Percentiles rank a stretch among this genome's conserved stretches.
Conservation (phyloP, 805 yeast genomes). For the Maudiozyma bulderi region DNA sequence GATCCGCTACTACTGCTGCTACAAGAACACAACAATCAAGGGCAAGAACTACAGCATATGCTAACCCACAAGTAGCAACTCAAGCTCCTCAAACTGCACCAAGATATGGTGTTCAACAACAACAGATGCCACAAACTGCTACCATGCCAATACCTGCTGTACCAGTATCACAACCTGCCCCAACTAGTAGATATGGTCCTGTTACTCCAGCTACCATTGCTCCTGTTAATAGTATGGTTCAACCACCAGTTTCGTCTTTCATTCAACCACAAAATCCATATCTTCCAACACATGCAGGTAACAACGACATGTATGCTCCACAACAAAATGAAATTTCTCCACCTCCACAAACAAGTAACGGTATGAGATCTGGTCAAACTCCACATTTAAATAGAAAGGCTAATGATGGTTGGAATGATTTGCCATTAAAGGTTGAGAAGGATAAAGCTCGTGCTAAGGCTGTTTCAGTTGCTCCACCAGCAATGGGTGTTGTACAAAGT, state of each 20-base stretch:
- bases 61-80: not conserved
- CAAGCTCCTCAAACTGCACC: not conserved
- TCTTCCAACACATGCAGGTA: constrained; percentile 7
- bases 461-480: constrained; percentile 30
- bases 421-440: constrained; percentile 26
- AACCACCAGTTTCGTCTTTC: constrained; percentile 9
- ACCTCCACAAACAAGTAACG: constrained; percentile 27
- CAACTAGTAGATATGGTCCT: not conserved
- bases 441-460: constrained; percentile 28
- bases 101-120: not conserved
- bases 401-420: constrained; percentile 32
- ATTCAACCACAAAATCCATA: constrained; percentile 24
- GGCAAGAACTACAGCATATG: not conserved
- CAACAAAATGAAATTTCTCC: constrained; percentile 8
- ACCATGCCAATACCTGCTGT: not conserved
- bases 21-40: not conserved
- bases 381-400: constrained; percentile 30
- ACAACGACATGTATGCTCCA: constrained; percentile 18
- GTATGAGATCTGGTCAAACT: constrained; percentile 27
- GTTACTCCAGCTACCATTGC: constrained; percentile 10
- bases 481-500: constrained; percentile 5
- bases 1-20: not conserved
- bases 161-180: not conserved
- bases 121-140: not conserved
- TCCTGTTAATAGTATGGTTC: not conserved